Evolutionary conservation across 768 basidiomycete species (phyloP).

Genomic region (Roridomyces roridus): DNA sequence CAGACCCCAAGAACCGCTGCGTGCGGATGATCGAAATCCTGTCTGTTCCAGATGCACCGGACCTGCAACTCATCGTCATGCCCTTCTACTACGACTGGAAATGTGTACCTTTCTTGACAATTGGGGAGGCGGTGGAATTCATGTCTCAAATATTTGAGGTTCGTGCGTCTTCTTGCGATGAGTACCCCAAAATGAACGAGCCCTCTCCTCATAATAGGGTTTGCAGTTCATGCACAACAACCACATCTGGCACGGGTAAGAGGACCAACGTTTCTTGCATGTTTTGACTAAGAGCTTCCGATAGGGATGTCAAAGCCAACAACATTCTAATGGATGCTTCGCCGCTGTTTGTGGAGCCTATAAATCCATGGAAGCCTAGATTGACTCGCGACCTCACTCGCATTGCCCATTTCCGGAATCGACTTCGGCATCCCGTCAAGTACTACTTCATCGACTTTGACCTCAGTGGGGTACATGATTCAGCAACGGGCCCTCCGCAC

Average conservation of each 20-base stretch:
- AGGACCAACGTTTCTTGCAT: neutral
- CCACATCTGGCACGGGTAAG: constrained; percentile 1
- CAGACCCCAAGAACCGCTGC: constrained; percentile 35
- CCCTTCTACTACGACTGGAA: constrained; percentile 29
- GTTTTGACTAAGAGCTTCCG: neutral
- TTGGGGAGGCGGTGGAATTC: constrained; percentile 38
- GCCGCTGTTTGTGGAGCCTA: neutral
- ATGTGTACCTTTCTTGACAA: constrained; percentile 27
- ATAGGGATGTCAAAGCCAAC: neutral
- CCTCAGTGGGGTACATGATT: constrained; percentile 2
- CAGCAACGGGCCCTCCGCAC: neutral
- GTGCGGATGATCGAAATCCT: constrained; percentile 32
- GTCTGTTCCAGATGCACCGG: constrained; percentile 22
- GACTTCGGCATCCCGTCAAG: neutral
- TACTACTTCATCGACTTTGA: constrained; percentile 11
- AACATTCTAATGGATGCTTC: constrained; percentile 1
- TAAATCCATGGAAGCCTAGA: too few relatives aligned
- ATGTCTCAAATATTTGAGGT: constrained; percentile 38
- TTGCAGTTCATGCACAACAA: constrained; percentile 38
- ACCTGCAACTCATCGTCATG: constrained; percentile 32
- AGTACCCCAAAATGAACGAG: neutral
- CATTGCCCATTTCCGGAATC: neutral
- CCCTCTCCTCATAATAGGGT: constrained; percentile 25
- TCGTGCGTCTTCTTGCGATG: neutral
- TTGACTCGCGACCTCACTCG: neutral